Conservation (phyloP, 352 stramenopile genomes). For the Phytophthora sojae region DNA sequence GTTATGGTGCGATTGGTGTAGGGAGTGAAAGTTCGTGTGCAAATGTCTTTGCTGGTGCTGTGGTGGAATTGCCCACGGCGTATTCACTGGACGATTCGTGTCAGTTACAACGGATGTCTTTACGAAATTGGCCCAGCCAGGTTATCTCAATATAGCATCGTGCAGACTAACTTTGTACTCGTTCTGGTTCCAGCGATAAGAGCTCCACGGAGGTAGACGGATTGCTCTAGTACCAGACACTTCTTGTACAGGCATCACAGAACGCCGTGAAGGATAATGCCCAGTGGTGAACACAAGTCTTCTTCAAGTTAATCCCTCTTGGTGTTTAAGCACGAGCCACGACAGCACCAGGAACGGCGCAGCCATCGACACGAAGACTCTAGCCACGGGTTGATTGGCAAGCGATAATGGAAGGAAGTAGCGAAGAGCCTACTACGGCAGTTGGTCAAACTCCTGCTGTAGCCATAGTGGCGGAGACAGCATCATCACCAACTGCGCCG, state of each 20-base stretch:
- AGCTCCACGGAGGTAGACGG: neutral
- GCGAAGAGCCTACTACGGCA: neutral
- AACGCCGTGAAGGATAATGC: conserved; percentile 23
- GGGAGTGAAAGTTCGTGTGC: neutral
- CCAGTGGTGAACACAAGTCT: conserved; percentile 10
- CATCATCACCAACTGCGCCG: neutral
- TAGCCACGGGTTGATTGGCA: neutral
- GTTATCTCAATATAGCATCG: conserved; percentile 9
- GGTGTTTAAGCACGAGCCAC: neutral
- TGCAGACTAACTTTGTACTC: conserved; percentile 17
- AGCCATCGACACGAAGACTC: neutral
- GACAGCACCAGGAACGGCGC: neutral
- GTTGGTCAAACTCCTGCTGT: neutral
- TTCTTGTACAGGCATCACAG: neutral
- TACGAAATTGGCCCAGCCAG: neutral
- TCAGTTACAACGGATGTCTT: conserved; percentile 21
- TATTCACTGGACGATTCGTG: conserved; percentile 9
- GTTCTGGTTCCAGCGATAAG: conserved; percentile 9
- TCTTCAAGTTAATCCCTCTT: conserved; percentile 20
- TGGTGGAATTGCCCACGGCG: neutral
- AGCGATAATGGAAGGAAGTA: neutral
- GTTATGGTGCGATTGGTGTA: neutral
- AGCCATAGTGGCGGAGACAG: neutral
- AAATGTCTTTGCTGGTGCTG: neutral
- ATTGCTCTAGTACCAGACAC: neutral